phyloP scores from a whole-genome alignment of 139 green algal genomes.

The Chlamydomonas sphaeroides region DNA sequence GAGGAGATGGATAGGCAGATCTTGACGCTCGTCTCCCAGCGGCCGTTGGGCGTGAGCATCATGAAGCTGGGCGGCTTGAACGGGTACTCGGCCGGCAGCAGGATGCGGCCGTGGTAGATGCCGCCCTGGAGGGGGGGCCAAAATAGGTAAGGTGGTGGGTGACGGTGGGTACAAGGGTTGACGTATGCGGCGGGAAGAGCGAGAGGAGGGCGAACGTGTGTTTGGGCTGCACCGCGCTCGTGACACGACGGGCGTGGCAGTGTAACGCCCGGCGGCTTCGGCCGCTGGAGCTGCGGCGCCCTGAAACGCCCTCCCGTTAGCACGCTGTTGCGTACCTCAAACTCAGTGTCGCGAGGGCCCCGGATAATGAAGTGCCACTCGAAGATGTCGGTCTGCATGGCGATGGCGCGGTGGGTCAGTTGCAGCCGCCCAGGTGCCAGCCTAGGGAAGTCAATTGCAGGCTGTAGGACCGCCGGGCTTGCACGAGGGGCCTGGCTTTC shows the following conservation, averaged over 20 bases:
- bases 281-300: too few species aligned
- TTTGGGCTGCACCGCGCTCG: too few species aligned
- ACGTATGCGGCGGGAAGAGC: background rate
- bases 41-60: conserved; percentile 92
- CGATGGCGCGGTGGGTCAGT: too few species aligned
- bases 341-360: conserved; percentile 90
- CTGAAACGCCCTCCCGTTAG: too few species aligned
- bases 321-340: conserved; percentile 87
- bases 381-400: conserved; percentile 94
- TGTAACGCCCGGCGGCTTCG: too few species aligned
- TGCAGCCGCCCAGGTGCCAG: too few species aligned
- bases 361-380: conserved; percentile 98
- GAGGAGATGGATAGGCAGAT: conserved; percentile 97
- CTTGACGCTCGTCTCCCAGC: conserved; percentile 89
- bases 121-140: conserved; percentile 75
- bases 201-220: too few species aligned
- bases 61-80: conserved; percentile 98
- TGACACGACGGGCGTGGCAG: too few species aligned
- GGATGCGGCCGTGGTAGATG: conserved; percentile 97
- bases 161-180: background rate
- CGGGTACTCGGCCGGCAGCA: conserved; percentile 96
- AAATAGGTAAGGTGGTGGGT: background rate
- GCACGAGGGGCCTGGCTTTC: too few species aligned
- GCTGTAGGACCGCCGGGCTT: too few species aligned
- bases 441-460: too few species aligned